Conservation (phyloP, 805 yeast species). For the Kurtzmaniella cleridarum region DNA sequence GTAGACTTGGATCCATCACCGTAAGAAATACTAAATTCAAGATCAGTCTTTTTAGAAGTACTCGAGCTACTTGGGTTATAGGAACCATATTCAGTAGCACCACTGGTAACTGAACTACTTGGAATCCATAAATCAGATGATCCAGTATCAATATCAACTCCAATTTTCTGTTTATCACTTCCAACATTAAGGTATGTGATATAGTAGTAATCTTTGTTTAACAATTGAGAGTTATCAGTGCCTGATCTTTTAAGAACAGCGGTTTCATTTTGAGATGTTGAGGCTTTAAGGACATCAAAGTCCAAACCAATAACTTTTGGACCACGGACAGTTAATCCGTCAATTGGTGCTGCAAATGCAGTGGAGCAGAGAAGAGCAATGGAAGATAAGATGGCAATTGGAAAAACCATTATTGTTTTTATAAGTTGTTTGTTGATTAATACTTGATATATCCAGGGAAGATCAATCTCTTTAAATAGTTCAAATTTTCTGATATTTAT, state of each 20-base stretch:
- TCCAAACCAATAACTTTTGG: constrained; percentile 4
- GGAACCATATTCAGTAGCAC: constrained; percentile 26
- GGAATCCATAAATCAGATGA: constrained; percentile 8
- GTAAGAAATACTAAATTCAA: constrained; percentile 33
- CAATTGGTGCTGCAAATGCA: constrained; percentile 3
- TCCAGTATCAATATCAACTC: constrained; percentile 7
- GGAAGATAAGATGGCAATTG: background rate
- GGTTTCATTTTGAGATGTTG: background rate
- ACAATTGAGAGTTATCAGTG: background rate
- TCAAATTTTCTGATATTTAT: no score
- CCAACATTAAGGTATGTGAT: constrained; percentile 5
- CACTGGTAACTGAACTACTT: background rate
- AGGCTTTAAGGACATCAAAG: background rate
- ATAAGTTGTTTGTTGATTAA: no score
- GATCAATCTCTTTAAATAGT: no score
- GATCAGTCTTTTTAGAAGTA: constrained; percentile 21
- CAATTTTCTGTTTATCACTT: constrained; percentile 3
- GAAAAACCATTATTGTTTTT: background rate
- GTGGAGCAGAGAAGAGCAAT: constrained; percentile 3
- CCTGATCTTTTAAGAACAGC: constrained; percentile 27
- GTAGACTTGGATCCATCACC: constrained; percentile 36
- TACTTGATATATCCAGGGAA: no score
- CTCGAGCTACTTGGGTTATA: constrained; percentile 29
- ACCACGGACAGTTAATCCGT: constrained; percentile 3
- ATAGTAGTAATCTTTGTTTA: constrained; percentile 1